A percentile compares a stretch with the other conserved stretches of the same genome.
These are phyloP conservation scores for Panellus pusillus DNA, from an alignment of 768 basidiomycete species.

Conservation along the genomic window DNA sequence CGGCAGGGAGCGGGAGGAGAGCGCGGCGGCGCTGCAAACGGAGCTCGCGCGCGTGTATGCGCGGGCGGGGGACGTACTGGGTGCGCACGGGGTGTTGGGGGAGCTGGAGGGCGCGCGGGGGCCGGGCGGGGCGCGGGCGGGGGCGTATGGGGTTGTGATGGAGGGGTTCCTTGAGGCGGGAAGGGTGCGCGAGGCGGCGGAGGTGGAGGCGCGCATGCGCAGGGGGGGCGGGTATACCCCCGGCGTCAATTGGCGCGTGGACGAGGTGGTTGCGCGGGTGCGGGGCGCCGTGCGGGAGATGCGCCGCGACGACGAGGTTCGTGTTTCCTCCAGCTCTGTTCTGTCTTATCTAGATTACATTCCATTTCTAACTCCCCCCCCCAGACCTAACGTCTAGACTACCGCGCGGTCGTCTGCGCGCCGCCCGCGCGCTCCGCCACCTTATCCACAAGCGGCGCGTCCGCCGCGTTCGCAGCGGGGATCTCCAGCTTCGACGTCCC, in stretches of 20 bases:
- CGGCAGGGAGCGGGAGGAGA: background rate
- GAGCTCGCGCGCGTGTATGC: conserved; percentile 17
- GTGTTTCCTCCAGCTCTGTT: too few species aligned
- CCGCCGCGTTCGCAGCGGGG: conserved; percentile 78
- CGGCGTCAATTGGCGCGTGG: conserved; percentile 16
- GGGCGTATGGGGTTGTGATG: conserved; percentile 19
- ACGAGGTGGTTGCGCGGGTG: conserved; percentile 8
- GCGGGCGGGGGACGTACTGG: conserved; percentile 3
- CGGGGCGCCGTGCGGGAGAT: conserved; percentile 1
- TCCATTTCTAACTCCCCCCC: background rate
- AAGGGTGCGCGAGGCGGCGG: conserved; percentile 1
- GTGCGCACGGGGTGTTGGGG: conserved; percentile 5
- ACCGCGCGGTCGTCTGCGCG: conserved; percentile 65
- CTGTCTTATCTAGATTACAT: too few species aligned
- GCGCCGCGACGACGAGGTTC: too few species aligned
- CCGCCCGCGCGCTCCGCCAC: conserved; percentile 56
- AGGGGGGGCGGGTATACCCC: conserved; percentile 7
- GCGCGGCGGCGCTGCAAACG: background rate
- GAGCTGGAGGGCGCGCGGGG: conserved; percentile 3
- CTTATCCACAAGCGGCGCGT: conserved; percentile 65
- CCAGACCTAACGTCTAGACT: conserved; percentile 10
- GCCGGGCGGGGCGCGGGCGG: conserved; percentile 1
- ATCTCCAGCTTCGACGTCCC: conserved; percentile 67
- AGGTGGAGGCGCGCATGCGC: conserved; percentile 15
- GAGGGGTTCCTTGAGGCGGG: conserved; percentile 14